A percentile compares a stretch with the other conserved stretches of the same genome.
These are phyloP conservation scores for Glycine latifolia DNA, from an alignment of 306 rosid genomes.

Conservation along the genomic window DNA sequence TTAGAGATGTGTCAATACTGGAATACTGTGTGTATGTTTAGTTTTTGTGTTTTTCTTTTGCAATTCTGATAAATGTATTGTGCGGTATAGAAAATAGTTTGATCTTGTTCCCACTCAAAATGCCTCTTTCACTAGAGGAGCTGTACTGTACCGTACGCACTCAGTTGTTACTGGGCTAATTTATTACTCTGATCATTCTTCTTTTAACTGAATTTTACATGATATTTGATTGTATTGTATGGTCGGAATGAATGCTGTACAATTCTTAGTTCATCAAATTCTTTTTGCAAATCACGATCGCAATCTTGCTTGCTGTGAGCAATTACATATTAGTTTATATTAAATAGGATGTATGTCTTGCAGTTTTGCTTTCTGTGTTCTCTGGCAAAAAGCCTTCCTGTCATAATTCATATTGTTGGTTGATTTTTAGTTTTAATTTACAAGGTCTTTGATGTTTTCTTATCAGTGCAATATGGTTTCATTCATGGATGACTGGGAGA, in stretches of 20 bases:
- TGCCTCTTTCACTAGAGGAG: background rate
- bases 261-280: background rate
- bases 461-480: constrained; percentile 31
- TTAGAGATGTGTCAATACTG: constrained; percentile 40
- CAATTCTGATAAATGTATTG: constrained; percentile 46
- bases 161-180: no score
- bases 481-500: constrained; percentile 20
- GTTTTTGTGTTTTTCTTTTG: background rate
- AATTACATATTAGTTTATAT: background rate
- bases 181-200: constrained; percentile 14
- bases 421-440: constrained; percentile 20
- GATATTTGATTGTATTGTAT: constrained; percentile 10
- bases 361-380: background rate
- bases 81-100: constrained; percentile 24
- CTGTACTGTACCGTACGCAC: no score
- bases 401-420: background rate
- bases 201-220: background rate
- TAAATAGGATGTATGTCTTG: no score
- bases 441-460: constrained; percentile 17
- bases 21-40: constrained; percentile 42
- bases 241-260: background rate
- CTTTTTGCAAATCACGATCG: no score
- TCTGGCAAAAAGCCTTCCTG: background rate
- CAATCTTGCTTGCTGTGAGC: background rate
- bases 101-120: constrained; percentile 4